A percentile compares a stretch with the other conserved stretches of the same genome.
These are phyloP conservation scores for Mimosa bimucronata DNA, from an alignment of 306 rosid genomes.

Conservation along the genomic window DNA sequence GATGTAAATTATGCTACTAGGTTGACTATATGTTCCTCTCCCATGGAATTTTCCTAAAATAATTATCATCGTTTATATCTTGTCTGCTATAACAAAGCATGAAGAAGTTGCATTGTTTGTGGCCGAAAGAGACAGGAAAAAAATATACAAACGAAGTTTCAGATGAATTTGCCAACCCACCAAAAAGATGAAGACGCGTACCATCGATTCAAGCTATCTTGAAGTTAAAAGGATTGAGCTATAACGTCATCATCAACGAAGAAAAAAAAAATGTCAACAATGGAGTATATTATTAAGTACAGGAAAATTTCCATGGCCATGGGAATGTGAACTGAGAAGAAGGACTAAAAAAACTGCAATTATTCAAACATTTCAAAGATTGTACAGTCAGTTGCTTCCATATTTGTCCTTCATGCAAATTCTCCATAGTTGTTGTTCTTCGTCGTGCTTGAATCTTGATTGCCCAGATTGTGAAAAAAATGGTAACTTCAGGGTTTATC, in stretches of 20 bases:
- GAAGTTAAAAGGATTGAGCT: neutral
- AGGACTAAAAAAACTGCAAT: conserved; percentile 15
- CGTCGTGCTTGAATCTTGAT: conserved; percentile 32
- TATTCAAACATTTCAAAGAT: conserved; percentile 24
- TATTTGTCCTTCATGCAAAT: neutral
- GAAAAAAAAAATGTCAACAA: neutral
- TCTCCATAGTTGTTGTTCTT: conserved; percentile 32
- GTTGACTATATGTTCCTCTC: neutral
- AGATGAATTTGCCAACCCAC: neutral
- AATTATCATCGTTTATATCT: too few species aligned
- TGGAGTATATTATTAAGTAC: neutral
- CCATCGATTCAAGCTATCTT: neutral
- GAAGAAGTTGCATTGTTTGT: neutral
- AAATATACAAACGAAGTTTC: neutral
- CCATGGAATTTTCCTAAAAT: too few species aligned
- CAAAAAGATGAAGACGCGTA: neutral
- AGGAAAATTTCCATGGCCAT: neutral
- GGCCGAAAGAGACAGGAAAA: neutral
- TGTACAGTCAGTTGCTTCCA: conserved; percentile 11
- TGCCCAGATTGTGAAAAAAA: conserved; percentile 47
- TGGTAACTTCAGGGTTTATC: conserved; percentile 17
- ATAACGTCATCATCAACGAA: neutral
- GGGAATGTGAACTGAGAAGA: neutral
- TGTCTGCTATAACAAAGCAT: neutral
- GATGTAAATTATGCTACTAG: neutral